Conservation (phyloP, 805 yeast genomes). For the Schwanniomyces sp. region DNA sequence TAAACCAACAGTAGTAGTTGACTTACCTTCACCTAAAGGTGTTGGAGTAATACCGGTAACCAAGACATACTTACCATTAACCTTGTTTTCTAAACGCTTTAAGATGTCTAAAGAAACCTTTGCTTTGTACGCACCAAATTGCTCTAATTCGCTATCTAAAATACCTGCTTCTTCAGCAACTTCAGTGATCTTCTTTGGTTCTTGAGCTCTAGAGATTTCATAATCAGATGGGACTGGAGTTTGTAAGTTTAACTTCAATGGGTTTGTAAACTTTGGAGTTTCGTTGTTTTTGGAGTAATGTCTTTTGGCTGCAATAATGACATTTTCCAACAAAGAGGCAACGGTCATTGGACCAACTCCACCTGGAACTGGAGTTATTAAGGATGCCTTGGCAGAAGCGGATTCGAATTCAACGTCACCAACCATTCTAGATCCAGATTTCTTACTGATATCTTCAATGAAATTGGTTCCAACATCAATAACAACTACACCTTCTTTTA, state of each 20-base stretch:
- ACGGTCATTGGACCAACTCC: conserved; percentile 95
- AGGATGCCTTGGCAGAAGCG: conserved; percentile 54
- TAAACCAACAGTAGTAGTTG: conserved; percentile 80
- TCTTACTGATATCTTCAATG: conserved; percentile 61
- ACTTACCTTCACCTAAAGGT: conserved; percentile 83
- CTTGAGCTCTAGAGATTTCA: conserved; percentile 74
- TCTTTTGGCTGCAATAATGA: conserved; percentile 64
- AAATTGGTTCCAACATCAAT: conserved; percentile 86
- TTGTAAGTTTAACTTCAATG: conserved; percentile 55
- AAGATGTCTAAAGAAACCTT: conserved; percentile 66
- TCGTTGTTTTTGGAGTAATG: conserved; percentile 39
- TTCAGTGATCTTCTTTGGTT: conserved; percentile 66
- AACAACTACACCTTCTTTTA: conserved; percentile 64
- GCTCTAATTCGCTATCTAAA: conserved; percentile 66
- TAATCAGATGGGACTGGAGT: conserved; percentile 80
- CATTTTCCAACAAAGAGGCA: conserved; percentile 76
- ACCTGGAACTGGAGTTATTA: conserved; percentile 87
- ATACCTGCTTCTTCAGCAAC: conserved; percentile 72
- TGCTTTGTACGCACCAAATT: conserved; percentile 75
- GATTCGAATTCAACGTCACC: conserved; percentile 75
- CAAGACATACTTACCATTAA: conserved; percentile 69
- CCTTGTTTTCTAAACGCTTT: conserved; percentile 57
- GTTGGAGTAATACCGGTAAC: conserved; percentile 88
- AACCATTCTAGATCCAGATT: conserved; percentile 68
- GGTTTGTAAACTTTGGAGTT: conserved; percentile 47